phyloP scores from a whole-genome alignment of 192 early-diverging fungal genomes.

The Podila horticola region DNA sequence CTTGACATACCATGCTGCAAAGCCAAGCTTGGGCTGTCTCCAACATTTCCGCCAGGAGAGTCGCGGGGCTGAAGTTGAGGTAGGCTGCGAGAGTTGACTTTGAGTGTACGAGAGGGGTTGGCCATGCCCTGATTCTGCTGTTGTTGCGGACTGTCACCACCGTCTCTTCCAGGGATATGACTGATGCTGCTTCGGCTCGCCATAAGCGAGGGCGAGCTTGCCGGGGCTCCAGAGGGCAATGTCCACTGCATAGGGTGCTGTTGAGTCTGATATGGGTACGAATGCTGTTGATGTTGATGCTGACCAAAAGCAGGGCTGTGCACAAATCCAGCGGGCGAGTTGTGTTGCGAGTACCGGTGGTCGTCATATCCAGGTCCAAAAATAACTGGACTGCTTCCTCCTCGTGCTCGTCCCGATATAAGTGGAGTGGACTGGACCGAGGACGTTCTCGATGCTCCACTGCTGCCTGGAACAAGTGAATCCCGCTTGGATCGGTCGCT shows the following conservation, averaged over 20 bases:
- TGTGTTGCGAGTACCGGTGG: constrained; percentile 11
- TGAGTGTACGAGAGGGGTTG: constrained; percentile 15
- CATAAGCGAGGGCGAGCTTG: background rate
- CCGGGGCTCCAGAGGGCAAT: constrained; percentile 13
- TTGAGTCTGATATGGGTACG: constrained; percentile 1
- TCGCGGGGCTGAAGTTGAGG: constrained; percentile 36
- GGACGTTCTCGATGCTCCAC: constrained; percentile 19
- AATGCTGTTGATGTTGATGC: constrained; percentile 14
- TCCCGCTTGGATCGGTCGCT: constrained; percentile 42
- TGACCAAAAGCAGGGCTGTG: constrained; percentile 6
- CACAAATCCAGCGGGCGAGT: constrained; percentile 4
- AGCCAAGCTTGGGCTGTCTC: constrained; percentile 12
- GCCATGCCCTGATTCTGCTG: background rate
- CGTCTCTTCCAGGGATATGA: constrained; percentile 1
- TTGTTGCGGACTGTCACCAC: constrained; percentile 5
- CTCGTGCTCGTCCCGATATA: constrained; percentile 20
- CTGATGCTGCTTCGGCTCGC: background rate
- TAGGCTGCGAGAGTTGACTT: constrained; percentile 40
- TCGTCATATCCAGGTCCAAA: constrained; percentile 32
- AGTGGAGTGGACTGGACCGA: constrained; percentile 36
- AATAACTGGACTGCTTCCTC: constrained; percentile 34
- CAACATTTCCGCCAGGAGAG: constrained; percentile 2
- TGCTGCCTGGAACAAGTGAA: constrained; percentile 17
- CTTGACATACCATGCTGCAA: constrained; percentile 26
- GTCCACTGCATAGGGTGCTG: constrained; percentile 19